Evolutionary conservation across 164 flowering plant species (phyloP), one percentile per base, ranked within the genome.

Genomic region (Umbilicus rupestris): DNA sequence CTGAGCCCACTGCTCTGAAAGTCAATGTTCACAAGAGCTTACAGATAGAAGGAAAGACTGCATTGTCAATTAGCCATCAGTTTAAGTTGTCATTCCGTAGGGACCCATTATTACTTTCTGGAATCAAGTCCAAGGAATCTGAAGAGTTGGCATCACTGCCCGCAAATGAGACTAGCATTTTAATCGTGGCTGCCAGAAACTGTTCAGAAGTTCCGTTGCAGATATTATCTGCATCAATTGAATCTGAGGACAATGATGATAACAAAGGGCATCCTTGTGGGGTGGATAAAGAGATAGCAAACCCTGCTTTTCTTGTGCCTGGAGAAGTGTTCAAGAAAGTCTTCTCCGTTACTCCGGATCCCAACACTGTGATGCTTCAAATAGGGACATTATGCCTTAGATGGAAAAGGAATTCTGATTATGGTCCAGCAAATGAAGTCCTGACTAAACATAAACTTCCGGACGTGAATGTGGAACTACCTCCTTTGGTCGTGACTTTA

Each of bases 301-400:
- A 73, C 26, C 73, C 79, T 31, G 68, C 81, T 17, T 72, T 82
- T 64, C 82, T 92, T 39, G 78, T 81, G 50, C 89, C 98, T 7
- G 95, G 92, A 31, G 95, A 88, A 80, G 92, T 81, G 77, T 95
- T 84, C 75, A 95, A 84, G 73, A 80, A 81, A 77, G 83, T 92
- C 39, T 92, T 84, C 72, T 74, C 81, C 1, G 69, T 95, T 46
- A 71, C 69, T 68, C 94, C 99, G 31, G 72, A 73, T 68, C 69
- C 63, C 8, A 69, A 67, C 66, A 28, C 74, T 29, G 66, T 78
- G 55, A 80, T 70, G 42, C 73, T 86, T 29, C 77, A 67, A 29
- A 68, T 87, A 37, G 96, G 97, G 20, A 79, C 82, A 22, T 81
- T 87, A 46, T 72, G 69, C 68, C 65, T 92, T 15, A 82, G 67